Evolutionary conservation across 164 flowering plant genomes (phyloP), one percentile per base, ranked within the genome.

Genomic region (Paratinospora sagittata): DNA sequence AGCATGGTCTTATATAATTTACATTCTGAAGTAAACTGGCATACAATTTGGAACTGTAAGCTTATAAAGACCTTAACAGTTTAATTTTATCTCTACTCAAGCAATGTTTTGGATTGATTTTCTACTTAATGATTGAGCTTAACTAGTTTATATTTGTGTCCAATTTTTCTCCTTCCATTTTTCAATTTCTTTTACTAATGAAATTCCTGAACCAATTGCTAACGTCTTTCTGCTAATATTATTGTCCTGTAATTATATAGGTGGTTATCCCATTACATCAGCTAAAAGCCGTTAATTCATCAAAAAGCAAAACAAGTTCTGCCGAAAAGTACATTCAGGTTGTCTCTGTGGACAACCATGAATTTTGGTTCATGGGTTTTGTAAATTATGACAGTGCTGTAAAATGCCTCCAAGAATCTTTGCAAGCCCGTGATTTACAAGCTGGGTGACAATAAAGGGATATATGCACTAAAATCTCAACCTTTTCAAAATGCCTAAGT

Each of bases 291-390:
- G 82, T 88, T 27, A 88, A 88, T 76, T 88, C 95, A 62, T 85
- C 89, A 24, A 33, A 81, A 43, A 88, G 89, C 80, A 85, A 82
- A 79, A 71, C 67, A 65, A 93, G 89, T 27, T 80, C 89, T 65
- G 78, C 89, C 61, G 97, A 93, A 69, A 93, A 93, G 49, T 93
- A 84, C 78, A 85, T 93, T 65, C 98, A 93, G 83, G 76, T 91
- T 27, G 80, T 87, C 74, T 88, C 97, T 19, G 82, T 90, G 68
- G 97, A 93, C 82, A 84, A 80, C 85, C 97, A 93, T 67, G 98
- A 93, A 61, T 93, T 93, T 77, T 93, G 98, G 98, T 91, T 93
- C 82, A 87, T 91, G 96, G 96, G 96, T 27, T 91, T 93, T 43
- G 86, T 91, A 26, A 64, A 82, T 75, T 93, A 91, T 73, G 96